phyloP scores from a whole-genome alignment of 495 filamentous ascomycete species.

The Hyaloscypha finlandica region DNA sequence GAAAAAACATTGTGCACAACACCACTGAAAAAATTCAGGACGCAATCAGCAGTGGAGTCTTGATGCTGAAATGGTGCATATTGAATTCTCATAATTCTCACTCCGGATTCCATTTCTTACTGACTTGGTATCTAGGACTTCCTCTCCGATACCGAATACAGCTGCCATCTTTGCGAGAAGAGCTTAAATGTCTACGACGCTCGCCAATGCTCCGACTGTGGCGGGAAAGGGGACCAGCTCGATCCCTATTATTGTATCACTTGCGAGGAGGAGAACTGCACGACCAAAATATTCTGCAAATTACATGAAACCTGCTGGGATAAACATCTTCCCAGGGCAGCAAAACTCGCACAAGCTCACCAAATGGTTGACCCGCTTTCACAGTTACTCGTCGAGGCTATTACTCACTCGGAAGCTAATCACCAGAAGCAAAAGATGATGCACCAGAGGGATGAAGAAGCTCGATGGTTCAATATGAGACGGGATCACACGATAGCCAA shows the following conservation, averaged over 20 bases:
- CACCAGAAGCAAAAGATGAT: neutral
- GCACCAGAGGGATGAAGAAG: neutral
- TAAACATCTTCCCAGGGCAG: neutral
- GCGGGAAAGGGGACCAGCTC: neutral
- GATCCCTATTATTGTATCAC: constrained; percentile 4
- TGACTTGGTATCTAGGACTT: neutral
- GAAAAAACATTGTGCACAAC: too few relatives aligned
- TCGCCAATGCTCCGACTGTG: constrained; percentile 12
- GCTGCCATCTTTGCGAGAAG: neutral
- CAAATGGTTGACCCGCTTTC: neutral
- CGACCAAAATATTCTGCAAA: neutral
- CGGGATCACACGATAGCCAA: neutral
- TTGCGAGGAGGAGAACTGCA: neutral
- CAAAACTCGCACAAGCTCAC: neutral
- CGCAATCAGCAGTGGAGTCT: neutral
- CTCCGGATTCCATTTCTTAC: neutral
- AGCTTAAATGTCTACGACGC: neutral
- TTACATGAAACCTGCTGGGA: constrained; percentile 1
- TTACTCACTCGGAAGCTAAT: constrained; percentile 3
- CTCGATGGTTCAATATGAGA: constrained; percentile 4
- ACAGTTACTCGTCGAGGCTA: neutral
- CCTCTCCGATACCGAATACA: neutral
- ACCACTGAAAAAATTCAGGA: neutral
- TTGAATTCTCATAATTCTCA: neutral
- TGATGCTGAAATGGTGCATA: neutral